phyloP scores from a whole-genome alignment of 2,329 filamentous ascomycete species.

The Trichophyton simii region DNA sequence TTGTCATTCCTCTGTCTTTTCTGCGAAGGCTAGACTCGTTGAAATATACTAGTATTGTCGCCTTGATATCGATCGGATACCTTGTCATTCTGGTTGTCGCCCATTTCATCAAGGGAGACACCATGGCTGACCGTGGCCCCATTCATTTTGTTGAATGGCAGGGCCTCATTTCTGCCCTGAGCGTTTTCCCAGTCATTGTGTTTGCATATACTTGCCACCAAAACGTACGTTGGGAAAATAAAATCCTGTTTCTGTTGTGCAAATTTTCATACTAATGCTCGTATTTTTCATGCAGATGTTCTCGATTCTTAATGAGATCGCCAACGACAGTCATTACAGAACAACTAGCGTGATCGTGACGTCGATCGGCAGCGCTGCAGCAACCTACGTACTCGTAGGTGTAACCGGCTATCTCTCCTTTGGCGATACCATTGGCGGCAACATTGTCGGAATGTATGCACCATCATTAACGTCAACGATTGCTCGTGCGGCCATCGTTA shows the following conservation, averaged over 20 bases:
- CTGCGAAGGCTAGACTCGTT: conserved; percentile 82
- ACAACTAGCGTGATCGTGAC: conserved; percentile 66
- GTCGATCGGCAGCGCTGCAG: conserved; percentile 79
- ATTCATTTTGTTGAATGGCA: conserved; percentile 68
- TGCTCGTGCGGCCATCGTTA: conserved; percentile 85
- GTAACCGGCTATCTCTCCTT: conserved; percentile 95
- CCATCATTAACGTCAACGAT: conserved; percentile 76
- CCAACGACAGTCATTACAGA: conserved; percentile 65
- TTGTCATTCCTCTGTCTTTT: conserved; percentile 90
- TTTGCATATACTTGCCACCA: conserved; percentile 99
- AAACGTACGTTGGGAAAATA: conserved; percentile 49
- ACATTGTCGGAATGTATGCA: conserved; percentile 85
- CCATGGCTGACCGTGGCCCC: conserved; percentile 57
- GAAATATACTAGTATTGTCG: conserved; percentile 91
- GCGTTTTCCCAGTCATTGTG: conserved; percentile 84
- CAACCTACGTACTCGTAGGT: conserved; percentile 78
- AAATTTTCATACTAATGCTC: not conserved
- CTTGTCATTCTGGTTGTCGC: conserved; percentile 86
- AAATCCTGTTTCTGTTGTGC: not conserved
- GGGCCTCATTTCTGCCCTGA: conserved; percentile 64
- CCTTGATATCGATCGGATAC: conserved; percentile 85
- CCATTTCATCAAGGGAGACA: conserved; percentile 71
- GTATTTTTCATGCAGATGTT: conserved; percentile 61
- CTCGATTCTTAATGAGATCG: conserved; percentile 90
- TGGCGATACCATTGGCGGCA: conserved; percentile 75